Evolutionary conservation across 2,329 filamentous ascomycete species (phyloP).

Genomic region (Fonsecaea multimorphosa): DNA sequence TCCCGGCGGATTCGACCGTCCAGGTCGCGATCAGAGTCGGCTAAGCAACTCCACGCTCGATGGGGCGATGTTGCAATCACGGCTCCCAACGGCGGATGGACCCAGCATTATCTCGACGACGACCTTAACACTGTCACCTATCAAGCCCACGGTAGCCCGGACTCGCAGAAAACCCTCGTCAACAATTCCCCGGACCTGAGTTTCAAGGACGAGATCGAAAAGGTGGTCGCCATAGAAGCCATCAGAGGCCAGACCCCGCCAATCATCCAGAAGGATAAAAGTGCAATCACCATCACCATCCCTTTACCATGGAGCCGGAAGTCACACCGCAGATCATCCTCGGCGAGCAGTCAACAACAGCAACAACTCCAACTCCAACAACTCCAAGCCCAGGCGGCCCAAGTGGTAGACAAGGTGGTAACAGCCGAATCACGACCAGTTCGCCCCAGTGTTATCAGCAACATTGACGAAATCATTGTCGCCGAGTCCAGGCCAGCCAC

Average conservation of each 20-base stretch:
- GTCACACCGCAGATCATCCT: constrained; percentile 31
- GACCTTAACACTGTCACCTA: constrained; percentile 19
- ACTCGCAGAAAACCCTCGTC: constrained; percentile 35
- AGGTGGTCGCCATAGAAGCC: constrained; percentile 8
- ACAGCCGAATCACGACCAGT: constrained; percentile 15
- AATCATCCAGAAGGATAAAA: constrained; percentile 27
- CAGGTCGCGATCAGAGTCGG: constrained; percentile 32
- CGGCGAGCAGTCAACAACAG: constrained; percentile 2
- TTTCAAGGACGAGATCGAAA: constrained; percentile 19
- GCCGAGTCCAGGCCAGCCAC: constrained; percentile 24
- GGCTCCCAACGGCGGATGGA: constrained; percentile 51
- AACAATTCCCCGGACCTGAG: constrained; percentile 28
- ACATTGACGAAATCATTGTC: constrained; percentile 30
- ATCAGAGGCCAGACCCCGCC: constrained; percentile 19
- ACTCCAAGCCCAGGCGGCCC: constrained; percentile 4
- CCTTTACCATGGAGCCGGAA: constrained; percentile 35
- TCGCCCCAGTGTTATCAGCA: constrained; percentile 9
- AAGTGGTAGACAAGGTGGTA: constrained; percentile 12
- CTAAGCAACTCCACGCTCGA: constrained; percentile 44
- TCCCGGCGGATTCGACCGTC: constrained; percentile 29
- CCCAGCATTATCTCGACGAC: constrained; percentile 34
- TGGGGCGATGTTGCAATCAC: constrained; percentile 51
- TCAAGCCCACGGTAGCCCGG: constrained; percentile 32
- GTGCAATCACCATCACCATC: constrained; percentile 35
- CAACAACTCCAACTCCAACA: not conserved